Percentiles rank a stretch among this genome's conserved stretches.
phyloP scores from a whole-genome alignment of 768 basidiomycete genomes.

The Asterophora lycoperdoides region DNA sequence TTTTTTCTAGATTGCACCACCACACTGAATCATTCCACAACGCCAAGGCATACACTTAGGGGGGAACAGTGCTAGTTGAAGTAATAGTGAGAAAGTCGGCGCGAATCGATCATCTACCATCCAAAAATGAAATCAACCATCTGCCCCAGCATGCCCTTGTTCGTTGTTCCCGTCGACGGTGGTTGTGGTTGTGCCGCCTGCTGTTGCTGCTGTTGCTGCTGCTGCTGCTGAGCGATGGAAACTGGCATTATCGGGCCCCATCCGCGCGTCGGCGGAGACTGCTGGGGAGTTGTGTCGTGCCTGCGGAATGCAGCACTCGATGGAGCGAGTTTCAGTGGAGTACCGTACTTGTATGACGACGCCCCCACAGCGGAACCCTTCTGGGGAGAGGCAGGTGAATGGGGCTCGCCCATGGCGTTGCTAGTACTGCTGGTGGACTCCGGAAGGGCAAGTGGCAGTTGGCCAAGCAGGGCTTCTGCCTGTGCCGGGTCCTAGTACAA shows the following conservation, averaged over 20 bases:
- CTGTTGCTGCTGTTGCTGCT: slow-evolving; percentile 11
- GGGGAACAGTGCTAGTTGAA: too few species aligned
- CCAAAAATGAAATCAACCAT: slow-evolving; percentile 80
- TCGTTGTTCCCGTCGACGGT: slow-evolving; percentile 29
- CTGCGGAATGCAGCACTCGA: slow-evolving; percentile 70
- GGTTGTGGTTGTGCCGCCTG: background rate
- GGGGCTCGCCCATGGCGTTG: slow-evolving; percentile 44
- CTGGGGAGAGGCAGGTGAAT: slow-evolving; percentile 20
- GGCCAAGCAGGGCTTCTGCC: slow-evolving; percentile 50
- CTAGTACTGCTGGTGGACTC: slow-evolving; percentile 21
- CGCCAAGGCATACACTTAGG: too few species aligned
- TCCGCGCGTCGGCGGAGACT: slow-evolving; percentile 24
- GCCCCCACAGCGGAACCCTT: slow-evolving; percentile 6
- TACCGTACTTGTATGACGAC: slow-evolving; percentile 50
- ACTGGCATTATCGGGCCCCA: slow-evolving; percentile 18
- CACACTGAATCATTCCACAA: background rate
- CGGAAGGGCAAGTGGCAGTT: slow-evolving; percentile 22
- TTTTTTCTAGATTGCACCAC: background rate
- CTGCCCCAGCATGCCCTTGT: slow-evolving; percentile 64
- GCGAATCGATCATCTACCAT: slow-evolving; percentile 46
- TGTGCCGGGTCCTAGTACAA: slow-evolving; percentile 47
- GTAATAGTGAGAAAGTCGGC: too few species aligned
- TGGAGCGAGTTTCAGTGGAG: slow-evolving; percentile 69
- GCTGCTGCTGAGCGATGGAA: background rate
- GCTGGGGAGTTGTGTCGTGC: slow-evolving; percentile 18